Percentiles rank a stretch among this genome's conserved stretches.
Conservation (phyloP, 2,329 filamentous ascomycete species). For the Thelonectria discophora region DNA sequence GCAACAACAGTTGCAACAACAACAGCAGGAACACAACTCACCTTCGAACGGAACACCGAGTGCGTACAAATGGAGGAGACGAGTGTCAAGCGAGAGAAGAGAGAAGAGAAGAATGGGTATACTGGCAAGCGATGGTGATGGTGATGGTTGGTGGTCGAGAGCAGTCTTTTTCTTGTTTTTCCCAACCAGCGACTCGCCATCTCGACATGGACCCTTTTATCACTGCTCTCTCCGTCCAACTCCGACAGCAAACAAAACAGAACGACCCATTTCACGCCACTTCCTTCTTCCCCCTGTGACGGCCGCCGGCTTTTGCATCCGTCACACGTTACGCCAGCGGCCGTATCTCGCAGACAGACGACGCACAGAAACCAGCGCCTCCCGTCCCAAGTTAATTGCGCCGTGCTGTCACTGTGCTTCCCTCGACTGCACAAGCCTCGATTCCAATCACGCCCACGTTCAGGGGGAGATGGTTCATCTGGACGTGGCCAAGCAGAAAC, state of each 20-base stretch:
- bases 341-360: constrained; percentile 38
- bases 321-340: constrained; percentile 36
- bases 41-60: too few species aligned
- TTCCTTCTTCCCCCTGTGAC: constrained; percentile 16
- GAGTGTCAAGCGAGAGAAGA: background rate
- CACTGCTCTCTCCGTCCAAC: background rate
- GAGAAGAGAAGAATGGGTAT: background rate
- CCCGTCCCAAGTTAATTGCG: constrained; percentile 16
- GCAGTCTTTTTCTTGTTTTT: constrained; percentile 13
- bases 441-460: background rate
- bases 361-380: constrained; percentile 25
- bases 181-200: background rate
- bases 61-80: too few species aligned
- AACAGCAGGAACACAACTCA: too few species aligned
- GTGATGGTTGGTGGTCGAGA: background rate
- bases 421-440: background rate
- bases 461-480: background rate
- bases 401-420: constrained; percentile 2
- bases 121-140: background rate
- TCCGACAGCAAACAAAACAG: background rate
- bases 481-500: background rate
- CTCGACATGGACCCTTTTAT: background rate
- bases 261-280: constrained; percentile 12
- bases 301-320: background rate
- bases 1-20: too few species aligned